These are phyloP conservation scores for Naganishia friedmannii DNA, from an alignment of 768 basidiomycete genomes.

Conservation along the genomic window DNA sequence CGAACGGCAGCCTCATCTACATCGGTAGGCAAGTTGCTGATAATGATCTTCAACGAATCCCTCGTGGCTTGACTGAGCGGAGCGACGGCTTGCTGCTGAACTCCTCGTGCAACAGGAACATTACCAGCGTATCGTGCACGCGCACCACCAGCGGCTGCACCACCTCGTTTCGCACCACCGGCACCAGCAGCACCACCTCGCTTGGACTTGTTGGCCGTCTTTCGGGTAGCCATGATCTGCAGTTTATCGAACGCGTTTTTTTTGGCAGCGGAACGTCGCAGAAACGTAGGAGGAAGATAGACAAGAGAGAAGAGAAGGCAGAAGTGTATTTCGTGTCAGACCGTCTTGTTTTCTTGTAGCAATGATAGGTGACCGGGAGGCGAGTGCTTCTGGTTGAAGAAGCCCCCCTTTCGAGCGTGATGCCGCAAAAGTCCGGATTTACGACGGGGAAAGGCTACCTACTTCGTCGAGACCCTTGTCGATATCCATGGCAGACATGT, in stretches of 20 bases:
- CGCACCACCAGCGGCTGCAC: constrained; percentile 38
- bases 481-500: constrained; percentile 34
- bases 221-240: constrained; percentile 43
- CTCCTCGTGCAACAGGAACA: constrained; percentile 43
- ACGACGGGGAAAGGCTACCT: constrained; percentile 17
- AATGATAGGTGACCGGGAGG: neutral
- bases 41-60: constrained; percentile 83
- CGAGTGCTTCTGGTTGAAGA: neutral
- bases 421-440: neutral
- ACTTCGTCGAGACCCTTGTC: constrained; percentile 31
- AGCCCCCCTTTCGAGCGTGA: neutral
- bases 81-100: constrained; percentile 30
- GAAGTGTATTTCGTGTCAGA: constrained; percentile 21
- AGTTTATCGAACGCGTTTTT: neutral
- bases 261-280: neutral
- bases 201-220: constrained; percentile 22
- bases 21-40: constrained; percentile 86
- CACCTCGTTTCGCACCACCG: constrained; percentile 37
- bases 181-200: constrained; percentile 37
- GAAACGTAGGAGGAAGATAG: neutral
- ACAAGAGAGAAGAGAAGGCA: neutral
- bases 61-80: constrained; percentile 37
- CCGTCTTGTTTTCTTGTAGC: constrained; percentile 1
- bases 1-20: constrained; percentile 91
- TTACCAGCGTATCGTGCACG: constrained; percentile 52